A percentile compares a stretch with the other conserved stretches of the same genome.
phyloP scores from a whole-genome alignment of 306 rosid species.

The Mimosa pudica region DNA sequence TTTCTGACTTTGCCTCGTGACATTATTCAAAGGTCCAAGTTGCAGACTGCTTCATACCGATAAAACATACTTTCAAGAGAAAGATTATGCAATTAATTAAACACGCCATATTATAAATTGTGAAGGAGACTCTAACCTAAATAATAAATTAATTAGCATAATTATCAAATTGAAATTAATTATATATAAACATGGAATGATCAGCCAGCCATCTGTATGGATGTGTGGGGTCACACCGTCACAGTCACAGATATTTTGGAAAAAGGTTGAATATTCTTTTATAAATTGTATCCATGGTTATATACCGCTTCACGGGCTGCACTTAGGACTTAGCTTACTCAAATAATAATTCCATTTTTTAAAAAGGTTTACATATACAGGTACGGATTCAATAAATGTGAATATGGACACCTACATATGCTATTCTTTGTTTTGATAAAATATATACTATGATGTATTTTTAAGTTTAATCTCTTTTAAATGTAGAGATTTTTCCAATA shows the following conservation, averaged over 20 bases:
- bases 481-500: not conserved
- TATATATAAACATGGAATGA: not conserved
- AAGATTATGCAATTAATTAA: not conserved
- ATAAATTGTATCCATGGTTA: not conserved
- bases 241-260: not conserved
- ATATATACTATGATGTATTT: not conserved
- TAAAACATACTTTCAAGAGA: not conserved
- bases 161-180: not conserved
- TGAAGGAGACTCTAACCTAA: too few relatives aligned
- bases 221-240: not conserved
- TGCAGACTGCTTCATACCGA: not conserved
- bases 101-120: not conserved
- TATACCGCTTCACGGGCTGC: constrained; percentile 28
- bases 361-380: not conserved
- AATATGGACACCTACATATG: not conserved
- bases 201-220: not conserved
- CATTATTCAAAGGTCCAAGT: constrained; percentile 5
- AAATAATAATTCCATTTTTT: not conserved
- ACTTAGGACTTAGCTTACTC: not conserved
- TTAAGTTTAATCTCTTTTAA: not conserved
- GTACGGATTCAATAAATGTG: not conserved
- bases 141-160: constrained; percentile 5
- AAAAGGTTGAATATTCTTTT: not conserved
- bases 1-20: constrained; percentile 2
- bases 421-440: not conserved